Conservation (phyloP, 1,284 basidiomycete species). For the Ceratobasidium sp. region DNA sequence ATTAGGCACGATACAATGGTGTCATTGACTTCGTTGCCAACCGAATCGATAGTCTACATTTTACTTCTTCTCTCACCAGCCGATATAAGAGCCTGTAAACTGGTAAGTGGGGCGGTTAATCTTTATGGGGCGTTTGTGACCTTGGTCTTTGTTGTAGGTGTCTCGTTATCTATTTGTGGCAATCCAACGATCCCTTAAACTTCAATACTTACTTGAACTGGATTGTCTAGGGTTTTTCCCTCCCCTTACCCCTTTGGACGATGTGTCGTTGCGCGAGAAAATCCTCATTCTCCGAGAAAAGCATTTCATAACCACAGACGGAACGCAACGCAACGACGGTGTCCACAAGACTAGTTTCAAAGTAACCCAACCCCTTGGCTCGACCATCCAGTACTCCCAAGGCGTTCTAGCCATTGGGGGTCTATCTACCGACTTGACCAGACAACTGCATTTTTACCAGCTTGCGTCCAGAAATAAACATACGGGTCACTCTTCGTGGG, state of each 20-base stretch:
- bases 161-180: neutral
- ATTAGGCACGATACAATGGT: no score
- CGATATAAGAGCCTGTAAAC: conserved; percentile 18
- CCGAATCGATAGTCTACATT: conserved; percentile 12
- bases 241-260: conserved; percentile 3
- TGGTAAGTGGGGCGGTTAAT: neutral
- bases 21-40: neutral
- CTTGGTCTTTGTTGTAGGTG: neutral
- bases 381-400: conserved; percentile 14
- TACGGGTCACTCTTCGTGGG: neutral
- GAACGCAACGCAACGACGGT: neutral
- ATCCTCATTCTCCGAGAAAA: neutral
- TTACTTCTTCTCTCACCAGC: conserved; percentile 2
- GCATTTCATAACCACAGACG: neutral
- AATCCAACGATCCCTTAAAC: neutral
- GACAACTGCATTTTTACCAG: neutral
- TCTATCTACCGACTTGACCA: neutral
- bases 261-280: conserved; percentile 3
- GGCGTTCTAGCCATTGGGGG: conserved; percentile 13
- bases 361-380: neutral
- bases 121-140: neutral
- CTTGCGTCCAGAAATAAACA: conserved; percentile 13
- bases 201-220: conserved; percentile 18
- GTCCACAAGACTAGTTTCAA: neutral
- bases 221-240: conserved; percentile 2